Base-by-base conservation (phyloP, 345 rosid genomes). In the Reutealis trisperma region DNA sequence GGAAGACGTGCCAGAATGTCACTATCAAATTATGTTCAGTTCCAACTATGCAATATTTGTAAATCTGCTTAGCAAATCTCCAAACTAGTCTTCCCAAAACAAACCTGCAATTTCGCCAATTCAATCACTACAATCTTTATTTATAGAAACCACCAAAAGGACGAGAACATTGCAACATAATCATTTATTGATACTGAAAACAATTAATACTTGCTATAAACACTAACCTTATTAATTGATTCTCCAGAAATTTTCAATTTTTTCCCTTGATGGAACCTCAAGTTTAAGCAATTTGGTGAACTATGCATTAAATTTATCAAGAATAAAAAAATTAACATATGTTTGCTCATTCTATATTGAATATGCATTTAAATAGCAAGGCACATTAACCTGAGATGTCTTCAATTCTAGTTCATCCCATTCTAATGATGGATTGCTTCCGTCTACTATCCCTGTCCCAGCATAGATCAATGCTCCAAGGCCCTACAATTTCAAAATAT, bases 361-460 rank as follows among this genome's bases (percentile, higher is more conserved):
- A n/a, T 1, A 72, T 72, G 66, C 13, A 72, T 24, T 45, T 59
- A 25, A 61, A 18, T 9, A 22, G n/a, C 32, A 14, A 11, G 1
- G 3, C 32, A 37, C 41, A 59, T 44, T 51, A 37, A 92, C 97
- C 94, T 92, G 98, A 83, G 95, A 94, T 75, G 90, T 91, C 86
- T 94, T 94, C 34, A 90, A 93, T 74, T 94, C 96, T 30, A 94
- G 88, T 83, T 94, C 98, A 70, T 86, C 90, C 97, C 98, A 94
- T 77, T 94, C 98, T 10, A 62, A 86, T 64, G 90, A 86, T 55
- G 97, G 89, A 81, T 85, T 63, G 70, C 98, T 94, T 78, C 98
- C 97, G 84, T 91, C 84, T 45, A 93, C 94, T 77, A 93, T 93
- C 71, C 97, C 94, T 0, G 97, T 88, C 77, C 97, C 97, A 13